Evolutionary conservation across 768 basidiomycete genomes (phyloP).

Genomic region (Crassisporium funariophilum): DNA sequence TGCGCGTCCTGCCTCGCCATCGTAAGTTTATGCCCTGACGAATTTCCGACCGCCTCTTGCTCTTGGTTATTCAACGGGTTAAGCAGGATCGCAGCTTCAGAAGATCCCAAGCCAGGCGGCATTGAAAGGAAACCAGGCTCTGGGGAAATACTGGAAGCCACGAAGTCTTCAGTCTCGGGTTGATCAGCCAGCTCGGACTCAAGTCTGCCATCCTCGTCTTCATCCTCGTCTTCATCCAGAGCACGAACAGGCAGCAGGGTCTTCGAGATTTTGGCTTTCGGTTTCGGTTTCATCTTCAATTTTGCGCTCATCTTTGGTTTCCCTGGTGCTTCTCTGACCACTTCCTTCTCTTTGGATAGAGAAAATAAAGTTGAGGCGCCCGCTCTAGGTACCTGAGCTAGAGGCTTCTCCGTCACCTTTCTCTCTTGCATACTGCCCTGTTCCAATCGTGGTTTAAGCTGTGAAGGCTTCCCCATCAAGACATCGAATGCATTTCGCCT

Average conservation of each 20-base stretch:
- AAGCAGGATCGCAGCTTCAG: too few relatives aligned
- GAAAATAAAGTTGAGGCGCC: not conserved
- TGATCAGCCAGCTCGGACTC: not conserved
- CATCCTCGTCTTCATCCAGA: conserved; percentile 33
- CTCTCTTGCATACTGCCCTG: conserved; percentile 28
- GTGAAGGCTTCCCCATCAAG: conserved; percentile 32
- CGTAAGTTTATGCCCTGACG: too few relatives aligned
- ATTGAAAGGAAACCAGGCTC: too few relatives aligned
- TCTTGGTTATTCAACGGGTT: too few relatives aligned
- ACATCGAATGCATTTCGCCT: conserved; percentile 31
- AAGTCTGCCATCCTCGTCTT: conserved; percentile 19
- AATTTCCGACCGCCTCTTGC: too few relatives aligned
- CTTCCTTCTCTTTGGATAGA: conserved; percentile 7
- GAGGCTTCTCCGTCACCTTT: conserved; percentile 7
- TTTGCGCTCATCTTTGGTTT: conserved; percentile 34
- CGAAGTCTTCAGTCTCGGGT: not conserved
- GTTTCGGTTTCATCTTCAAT: conserved; percentile 36
- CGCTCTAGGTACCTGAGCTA: not conserved
- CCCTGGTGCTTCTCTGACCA: conserved; percentile 1
- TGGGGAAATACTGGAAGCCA: not conserved
- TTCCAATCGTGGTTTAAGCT: conserved; percentile 11
- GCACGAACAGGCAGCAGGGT: conserved; percentile 26
- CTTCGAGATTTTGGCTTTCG: conserved; percentile 30
- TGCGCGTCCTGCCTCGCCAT: too few relatives aligned
- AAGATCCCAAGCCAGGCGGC: too few relatives aligned